A percentile compares a stretch with the other conserved stretches of the same genome.
These are phyloP conservation scores for Phalaenopsis equestris DNA, from an alignment of 106 monocot genomes.

Conservation along the genomic window DNA sequence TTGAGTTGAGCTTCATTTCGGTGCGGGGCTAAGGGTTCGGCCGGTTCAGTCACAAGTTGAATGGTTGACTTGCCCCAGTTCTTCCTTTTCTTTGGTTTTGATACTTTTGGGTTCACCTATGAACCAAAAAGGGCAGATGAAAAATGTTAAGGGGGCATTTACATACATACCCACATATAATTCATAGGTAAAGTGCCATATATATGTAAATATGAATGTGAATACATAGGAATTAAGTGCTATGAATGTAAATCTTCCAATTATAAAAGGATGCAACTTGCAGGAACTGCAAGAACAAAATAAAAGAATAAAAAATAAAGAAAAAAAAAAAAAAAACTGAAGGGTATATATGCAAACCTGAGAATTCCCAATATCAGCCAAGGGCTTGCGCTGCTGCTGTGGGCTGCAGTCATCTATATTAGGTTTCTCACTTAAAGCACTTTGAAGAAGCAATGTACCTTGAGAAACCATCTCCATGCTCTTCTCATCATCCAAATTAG, in stretches of 20 bases:
- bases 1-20: conserved; percentile 14
- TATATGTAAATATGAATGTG: background rate
- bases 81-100: conserved; percentile 44
- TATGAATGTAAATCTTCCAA: background rate
- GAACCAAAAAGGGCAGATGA: background rate
- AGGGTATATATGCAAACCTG: conserved; percentile 21
- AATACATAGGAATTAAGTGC: too few relatives aligned
- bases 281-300: background rate
- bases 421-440: conserved; percentile 39
- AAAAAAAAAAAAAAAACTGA: background rate
- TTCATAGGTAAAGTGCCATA: too few relatives aligned
- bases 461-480: conserved; percentile 35
- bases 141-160: too few relatives aligned
- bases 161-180: too few relatives aligned
- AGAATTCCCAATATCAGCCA: conserved; percentile 80
- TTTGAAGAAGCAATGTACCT: conserved; percentile 56
- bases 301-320: background rate
- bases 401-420: background rate
- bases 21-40: conserved; percentile 4
- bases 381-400: conserved; percentile 36
- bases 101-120: conserved; percentile 30
- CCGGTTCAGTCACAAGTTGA: conserved; percentile 36
- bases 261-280: background rate
- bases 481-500: conserved; percentile 26
- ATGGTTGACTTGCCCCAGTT: conserved; percentile 67